These are phyloP conservation scores for Tricholoma flavovirens DNA, from an alignment of 768 basidiomycete species.

Conservation along the genomic window DNA sequence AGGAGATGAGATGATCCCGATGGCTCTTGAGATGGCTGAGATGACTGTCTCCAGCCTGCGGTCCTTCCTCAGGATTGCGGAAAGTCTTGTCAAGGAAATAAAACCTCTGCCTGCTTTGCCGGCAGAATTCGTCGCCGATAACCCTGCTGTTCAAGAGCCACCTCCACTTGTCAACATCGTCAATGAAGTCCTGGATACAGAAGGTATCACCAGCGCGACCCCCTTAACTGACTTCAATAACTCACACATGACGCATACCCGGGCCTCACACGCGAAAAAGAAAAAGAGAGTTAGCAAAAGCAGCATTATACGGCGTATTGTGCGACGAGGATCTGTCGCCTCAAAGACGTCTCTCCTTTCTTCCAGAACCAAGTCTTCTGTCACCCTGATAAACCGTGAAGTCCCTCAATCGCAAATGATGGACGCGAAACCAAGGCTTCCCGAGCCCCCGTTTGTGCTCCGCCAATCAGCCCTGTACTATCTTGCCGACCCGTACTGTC, in stretches of 20 bases:
- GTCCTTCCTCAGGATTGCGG: slow-evolving; percentile 24
- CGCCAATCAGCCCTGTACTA: slow-evolving; percentile 24
- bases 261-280: slow-evolving; percentile 1
- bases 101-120: slow-evolving; percentile 15
- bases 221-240: neutral
- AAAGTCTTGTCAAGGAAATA: slow-evolving; percentile 16
- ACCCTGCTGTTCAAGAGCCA: neutral
- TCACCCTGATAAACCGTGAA: slow-evolving; percentile 3
- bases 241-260: no score
- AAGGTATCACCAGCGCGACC: neutral
- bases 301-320: slow-evolving; percentile 13
- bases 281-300: slow-evolving; percentile 6
- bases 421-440: slow-evolving; percentile 2
- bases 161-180: slow-evolving; percentile 9
- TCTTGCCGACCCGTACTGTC: slow-evolving; percentile 20
- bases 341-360: slow-evolving; percentile 8
- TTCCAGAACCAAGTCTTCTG: slow-evolving; percentile 4
- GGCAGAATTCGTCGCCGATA: neutral
- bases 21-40: slow-evolving; percentile 21
- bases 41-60: slow-evolving; percentile 26
- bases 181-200: slow-evolving; percentile 10
- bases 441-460: slow-evolving; percentile 13
- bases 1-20: neutral
- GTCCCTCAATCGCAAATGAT: slow-evolving; percentile 2
- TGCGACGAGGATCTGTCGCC: slow-evolving; percentile 10